Percentiles rank a stretch among this genome's conserved stretches.
phyloP scores from a whole-genome alignment of 257 asterid species.

The Ligustrum vulgare region DNA sequence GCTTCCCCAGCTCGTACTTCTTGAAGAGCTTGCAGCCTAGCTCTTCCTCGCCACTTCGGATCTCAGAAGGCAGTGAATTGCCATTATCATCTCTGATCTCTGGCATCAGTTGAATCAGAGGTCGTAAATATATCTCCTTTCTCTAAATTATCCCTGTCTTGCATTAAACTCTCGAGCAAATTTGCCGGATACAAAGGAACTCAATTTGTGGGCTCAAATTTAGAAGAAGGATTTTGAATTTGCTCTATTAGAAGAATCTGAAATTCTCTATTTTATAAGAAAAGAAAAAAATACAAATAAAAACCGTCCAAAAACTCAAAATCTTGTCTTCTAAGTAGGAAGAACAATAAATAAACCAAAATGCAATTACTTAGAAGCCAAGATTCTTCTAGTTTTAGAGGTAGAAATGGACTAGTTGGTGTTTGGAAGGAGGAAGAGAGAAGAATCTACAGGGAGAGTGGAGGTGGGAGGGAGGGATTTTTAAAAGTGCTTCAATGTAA shows the following conservation, averaged over 20 bases:
- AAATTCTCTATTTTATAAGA: not conserved
- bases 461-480: not conserved
- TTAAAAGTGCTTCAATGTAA: not conserved
- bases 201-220: not conserved
- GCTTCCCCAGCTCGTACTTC: conserved; percentile 67
- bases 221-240: not conserved
- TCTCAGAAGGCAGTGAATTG: not conserved
- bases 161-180: conserved; percentile 36
- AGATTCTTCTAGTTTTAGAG: conserved; percentile 2
- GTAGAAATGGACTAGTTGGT: not conserved
- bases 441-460: not conserved
- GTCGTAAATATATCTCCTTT: not conserved
- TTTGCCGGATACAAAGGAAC: conserved; percentile 16
- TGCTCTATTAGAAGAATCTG: too few species aligned
- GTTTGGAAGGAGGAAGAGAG: not conserved
- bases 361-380: conserved; percentile 14
- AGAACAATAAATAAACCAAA: conserved; percentile 6
- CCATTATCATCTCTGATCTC: conserved; percentile 23
- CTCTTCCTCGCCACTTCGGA: not conserved
- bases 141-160: conserved; percentile 6
- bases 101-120: conserved; percentile 40
- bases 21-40: conserved; percentile 33
- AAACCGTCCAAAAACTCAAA: not conserved
- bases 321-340: conserved; percentile 4
- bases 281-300: not conserved